Evolutionary conservation across 306 rosid species (phyloP).

Genomic region (Quercus variabilis): DNA sequence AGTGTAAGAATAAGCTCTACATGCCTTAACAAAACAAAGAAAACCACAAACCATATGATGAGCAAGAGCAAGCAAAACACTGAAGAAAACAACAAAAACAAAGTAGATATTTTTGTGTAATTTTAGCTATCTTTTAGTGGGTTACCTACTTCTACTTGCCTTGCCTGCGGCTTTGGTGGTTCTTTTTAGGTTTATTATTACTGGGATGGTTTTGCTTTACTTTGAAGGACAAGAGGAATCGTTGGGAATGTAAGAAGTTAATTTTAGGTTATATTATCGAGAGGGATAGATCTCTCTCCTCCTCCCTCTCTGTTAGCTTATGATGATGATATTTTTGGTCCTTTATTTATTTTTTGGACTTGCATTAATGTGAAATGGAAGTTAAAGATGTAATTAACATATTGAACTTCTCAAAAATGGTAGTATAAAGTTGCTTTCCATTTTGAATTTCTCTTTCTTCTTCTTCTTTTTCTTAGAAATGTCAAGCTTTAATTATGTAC

Average conservation of each 20-base stretch:
- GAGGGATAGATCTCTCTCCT: conserved; percentile 9
- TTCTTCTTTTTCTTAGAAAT: not conserved
- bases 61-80: not conserved
- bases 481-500: not conserved
- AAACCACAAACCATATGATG: not conserved
- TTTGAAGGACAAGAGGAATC: conserved; percentile 25
- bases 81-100: not conserved
- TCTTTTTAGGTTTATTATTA: conserved; percentile 7
- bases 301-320: not conserved
- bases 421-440: no score
- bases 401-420: not conserved
- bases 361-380: conserved; percentile 9
- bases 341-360: not conserved
- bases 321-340: not conserved
- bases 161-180: conserved; percentile 8
- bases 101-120: not conserved
- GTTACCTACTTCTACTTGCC: not conserved
- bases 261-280: conserved; percentile 40
- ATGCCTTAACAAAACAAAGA: conserved; percentile 45
- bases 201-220: conserved; percentile 7
- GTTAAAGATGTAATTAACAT: conserved; percentile 13
- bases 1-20: conserved; percentile 76
- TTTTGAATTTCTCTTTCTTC: not conserved
- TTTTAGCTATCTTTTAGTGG: conserved; percentile 20
- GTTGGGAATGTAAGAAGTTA: conserved; percentile 58